Evolutionary conservation across 495 filamentous ascomycete species (phyloP), one percentile per base, ranked within the genome.

Genomic region (Neurospora terricola): DNA sequence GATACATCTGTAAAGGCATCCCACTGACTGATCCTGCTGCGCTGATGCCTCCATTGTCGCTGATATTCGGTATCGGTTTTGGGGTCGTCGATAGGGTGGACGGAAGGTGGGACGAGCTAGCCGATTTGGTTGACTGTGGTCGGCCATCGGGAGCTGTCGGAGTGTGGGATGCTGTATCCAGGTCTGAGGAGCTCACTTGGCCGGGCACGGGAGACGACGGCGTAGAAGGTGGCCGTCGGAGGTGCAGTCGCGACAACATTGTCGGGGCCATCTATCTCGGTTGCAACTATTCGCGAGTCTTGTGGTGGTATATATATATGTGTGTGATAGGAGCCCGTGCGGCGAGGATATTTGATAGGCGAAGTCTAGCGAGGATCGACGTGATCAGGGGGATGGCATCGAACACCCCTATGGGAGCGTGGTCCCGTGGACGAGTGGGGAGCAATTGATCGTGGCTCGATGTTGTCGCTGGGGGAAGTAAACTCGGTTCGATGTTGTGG

Each of bases 191-290:
- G 45, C 74, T 74, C 40, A 75, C 74, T 69, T 80, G 83, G 42
- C 85, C 84, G 70, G 83, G 81, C n/a, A 82, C 76, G 30, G 87
- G 85, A 36, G 86, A 87, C 6, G 85, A 79, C 69, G 87, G 85
- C 74, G 82, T 87, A 45, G 87, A 87, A 73, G 86, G 84, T 14
- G 80, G 84, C 68, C 86, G 85, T 77, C 84, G 83, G 73, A 87
- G 86, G 75, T 86, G 86, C 30, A 87, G 82, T 77, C 87, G 86
- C 70, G 84, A 86, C 76, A 87, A 81, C 86, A 88, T 88, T 4
- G 72, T 75, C 21, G 38, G 38, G 45, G 38, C 42, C 42, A 36
- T n/a, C 68, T n/a, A 14, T 14, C 30, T 27, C 23, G 38, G 14
- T 62, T 21, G 4, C 34, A 11, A 11, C 36, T 30, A 10, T 43